Evolutionary conservation across 352 stramenopile genomes (phyloP).

Genomic region (Phytophthora chlamydospora): DNA sequence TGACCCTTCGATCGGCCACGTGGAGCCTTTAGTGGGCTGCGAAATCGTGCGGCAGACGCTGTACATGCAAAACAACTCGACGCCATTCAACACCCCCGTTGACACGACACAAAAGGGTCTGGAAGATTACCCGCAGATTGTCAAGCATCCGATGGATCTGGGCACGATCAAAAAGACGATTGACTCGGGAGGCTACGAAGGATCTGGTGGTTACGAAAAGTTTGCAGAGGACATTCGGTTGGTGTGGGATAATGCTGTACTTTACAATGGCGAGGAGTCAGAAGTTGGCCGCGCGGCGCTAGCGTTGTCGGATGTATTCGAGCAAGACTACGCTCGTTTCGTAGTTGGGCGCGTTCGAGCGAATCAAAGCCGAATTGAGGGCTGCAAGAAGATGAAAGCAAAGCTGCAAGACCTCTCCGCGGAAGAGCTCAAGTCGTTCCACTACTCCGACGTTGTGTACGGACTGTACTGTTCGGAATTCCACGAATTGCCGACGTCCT

Average conservation of each 20-base stretch:
- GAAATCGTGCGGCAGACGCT: conserved; percentile 84
- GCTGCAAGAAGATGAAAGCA: conserved; percentile 48
- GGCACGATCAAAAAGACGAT: conserved; percentile 86
- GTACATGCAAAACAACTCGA: conserved; percentile 82
- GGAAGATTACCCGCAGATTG: conserved; percentile 84
- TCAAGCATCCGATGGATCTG: conserved; percentile 93
- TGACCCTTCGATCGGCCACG: conserved; percentile 72
- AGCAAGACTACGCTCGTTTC: conserved; percentile 83
- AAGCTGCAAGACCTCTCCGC: conserved; percentile 28
- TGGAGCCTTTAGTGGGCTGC: conserved; percentile 77
- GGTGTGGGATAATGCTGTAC: conserved; percentile 84
- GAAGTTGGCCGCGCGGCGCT: conserved; percentile 71
- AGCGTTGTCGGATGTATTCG: conserved; percentile 81
- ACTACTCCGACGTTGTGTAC: conserved; percentile 69
- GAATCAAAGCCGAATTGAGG: conserved; percentile 65
- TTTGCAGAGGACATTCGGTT: conserved; percentile 84
- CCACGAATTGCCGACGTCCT: conserved; percentile 62
- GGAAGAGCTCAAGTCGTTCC: conserved; percentile 37
- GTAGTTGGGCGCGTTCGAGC: conserved; percentile 62
- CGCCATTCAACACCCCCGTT: conserved; percentile 85
- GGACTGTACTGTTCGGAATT: conserved; percentile 77
- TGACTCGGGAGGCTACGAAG: conserved; percentile 78
- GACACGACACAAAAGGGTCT: conserved; percentile 79
- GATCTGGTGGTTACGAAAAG: conserved; percentile 50
- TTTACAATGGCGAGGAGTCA: conserved; percentile 84